Conservation (phyloP, 2,329 filamentous ascomycete species). For the Fusarium devonianum region DNA sequence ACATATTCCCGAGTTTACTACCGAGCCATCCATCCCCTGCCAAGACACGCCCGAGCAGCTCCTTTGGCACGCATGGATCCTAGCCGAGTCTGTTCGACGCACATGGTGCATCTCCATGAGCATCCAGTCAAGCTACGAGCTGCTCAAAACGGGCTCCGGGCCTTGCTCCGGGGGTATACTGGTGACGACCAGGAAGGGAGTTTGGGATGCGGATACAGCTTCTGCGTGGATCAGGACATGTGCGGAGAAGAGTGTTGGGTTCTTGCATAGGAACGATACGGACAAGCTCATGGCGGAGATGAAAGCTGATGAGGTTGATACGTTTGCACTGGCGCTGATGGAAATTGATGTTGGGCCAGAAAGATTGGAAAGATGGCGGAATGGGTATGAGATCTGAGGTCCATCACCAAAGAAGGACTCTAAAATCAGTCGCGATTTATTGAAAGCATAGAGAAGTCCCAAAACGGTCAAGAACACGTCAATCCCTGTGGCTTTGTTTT, state of each 20-base stretch:
- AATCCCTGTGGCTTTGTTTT: no score
- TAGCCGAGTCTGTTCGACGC: slow-evolving; percentile 43
- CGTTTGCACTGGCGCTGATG: slow-evolving; percentile 18
- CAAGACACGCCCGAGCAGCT: slow-evolving; percentile 18
- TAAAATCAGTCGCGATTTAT: no score
- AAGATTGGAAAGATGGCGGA: slow-evolving; percentile 14
- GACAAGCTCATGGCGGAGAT: slow-evolving; percentile 4
- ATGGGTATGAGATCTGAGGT: no score
- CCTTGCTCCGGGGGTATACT: slow-evolving; percentile 22
- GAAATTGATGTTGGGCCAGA: slow-evolving; percentile 22
- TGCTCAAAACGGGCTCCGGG: slow-evolving; percentile 19
- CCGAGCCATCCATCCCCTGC: background rate
- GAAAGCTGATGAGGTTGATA: slow-evolving; percentile 8
- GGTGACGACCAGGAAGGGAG: slow-evolving; percentile 38
- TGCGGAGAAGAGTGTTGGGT: slow-evolving; percentile 24
- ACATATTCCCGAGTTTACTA: background rate
- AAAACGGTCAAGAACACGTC: no score
- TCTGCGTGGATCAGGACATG: slow-evolving; percentile 31
- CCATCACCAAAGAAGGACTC: no score
- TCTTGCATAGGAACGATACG: slow-evolving; percentile 23
- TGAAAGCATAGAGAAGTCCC: no score
- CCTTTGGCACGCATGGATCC: slow-evolving; percentile 43
- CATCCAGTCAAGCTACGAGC: slow-evolving; percentile 28
- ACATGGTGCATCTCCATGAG: slow-evolving; percentile 38
- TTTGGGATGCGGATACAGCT: slow-evolving; percentile 40